Evolutionary conservation across 768 basidiomycete genomes (phyloP).

Genomic region (Naganishia vaughanmartiniae): DNA sequence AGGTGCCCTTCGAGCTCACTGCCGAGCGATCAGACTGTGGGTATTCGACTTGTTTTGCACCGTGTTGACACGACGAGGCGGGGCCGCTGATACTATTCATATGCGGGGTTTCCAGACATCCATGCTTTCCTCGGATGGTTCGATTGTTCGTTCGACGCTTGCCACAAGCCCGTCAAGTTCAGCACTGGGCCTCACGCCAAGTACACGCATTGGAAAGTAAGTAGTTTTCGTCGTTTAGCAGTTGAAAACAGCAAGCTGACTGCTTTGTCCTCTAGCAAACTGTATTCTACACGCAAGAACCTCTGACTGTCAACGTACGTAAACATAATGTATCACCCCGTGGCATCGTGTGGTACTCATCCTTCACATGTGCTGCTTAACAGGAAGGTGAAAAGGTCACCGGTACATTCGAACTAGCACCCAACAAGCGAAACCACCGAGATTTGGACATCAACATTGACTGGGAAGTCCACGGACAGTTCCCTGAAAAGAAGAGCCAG

Average conservation of each 20-base stretch:
- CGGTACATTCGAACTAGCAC: constrained; percentile 73
- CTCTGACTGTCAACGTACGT: constrained; percentile 47
- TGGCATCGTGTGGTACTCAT: neutral
- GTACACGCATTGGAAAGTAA: constrained; percentile 59
- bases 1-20: constrained; percentile 70
- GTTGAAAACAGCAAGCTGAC: neutral
- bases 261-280: constrained; percentile 53
- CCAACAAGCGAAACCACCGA: constrained; percentile 88
- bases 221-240: neutral
- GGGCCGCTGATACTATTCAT: too few species aligned
- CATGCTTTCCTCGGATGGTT: constrained; percentile 99
- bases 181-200: constrained; percentile 97
- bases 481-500: constrained; percentile 44
- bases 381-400: constrained; percentile 67
- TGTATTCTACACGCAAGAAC: constrained; percentile 83
- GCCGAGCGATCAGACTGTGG: constrained; percentile 88
- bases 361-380: constrained; percentile 35
- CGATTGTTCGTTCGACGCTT: constrained; percentile 90
- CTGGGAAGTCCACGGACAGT: constrained; percentile 60
- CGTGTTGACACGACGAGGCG: neutral
- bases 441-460: constrained; percentile 86
- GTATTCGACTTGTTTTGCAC: constrained; percentile 43
- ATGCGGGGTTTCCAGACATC: constrained; percentile 62
- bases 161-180: constrained; percentile 92
- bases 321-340: neutral